Conservation (phyloP, 139 green algal species). For the Edaphochlamys debaryana region DNA sequence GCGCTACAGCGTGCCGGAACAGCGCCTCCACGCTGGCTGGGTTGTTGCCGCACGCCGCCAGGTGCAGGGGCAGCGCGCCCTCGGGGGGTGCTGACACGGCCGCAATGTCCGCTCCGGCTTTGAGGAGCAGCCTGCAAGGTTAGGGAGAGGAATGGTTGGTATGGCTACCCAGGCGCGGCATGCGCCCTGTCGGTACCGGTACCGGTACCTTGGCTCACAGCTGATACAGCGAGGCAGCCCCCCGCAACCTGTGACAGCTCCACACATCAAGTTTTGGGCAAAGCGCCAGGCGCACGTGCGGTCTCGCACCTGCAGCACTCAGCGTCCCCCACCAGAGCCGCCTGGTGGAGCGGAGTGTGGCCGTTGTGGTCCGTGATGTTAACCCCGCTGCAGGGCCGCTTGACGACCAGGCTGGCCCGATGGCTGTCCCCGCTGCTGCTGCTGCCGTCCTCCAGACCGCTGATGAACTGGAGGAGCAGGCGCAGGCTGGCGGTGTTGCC, state of each 20-base stretch:
- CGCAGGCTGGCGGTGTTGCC: conserved; percentile 2
- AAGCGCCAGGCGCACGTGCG: too few relatives aligned
- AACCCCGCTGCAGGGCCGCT: neutral
- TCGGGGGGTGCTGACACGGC: neutral
- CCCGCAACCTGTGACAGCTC: too few relatives aligned
- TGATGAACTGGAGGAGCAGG: conserved; percentile 5
- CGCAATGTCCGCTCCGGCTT: neutral
- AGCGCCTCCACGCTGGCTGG: conserved; percentile 2
- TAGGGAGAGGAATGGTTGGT: too few relatives aligned
- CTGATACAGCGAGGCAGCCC: too few relatives aligned
- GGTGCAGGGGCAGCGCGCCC: conserved; percentile 20
- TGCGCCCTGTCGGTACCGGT: too few relatives aligned
- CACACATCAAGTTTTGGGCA: too few relatives aligned
- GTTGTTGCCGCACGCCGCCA: conserved; percentile 26
- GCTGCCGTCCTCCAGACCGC: neutral
- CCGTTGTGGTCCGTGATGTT: neutral
- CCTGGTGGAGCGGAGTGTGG: neutral
- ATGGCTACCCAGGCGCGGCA: too few relatives aligned
- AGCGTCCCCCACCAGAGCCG: conserved; percentile 9
- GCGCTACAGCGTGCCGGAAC: neutral
- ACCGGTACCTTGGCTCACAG: too few relatives aligned
- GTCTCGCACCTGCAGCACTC: neutral
- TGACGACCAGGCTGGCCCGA: neutral
- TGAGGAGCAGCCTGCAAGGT: too few relatives aligned
- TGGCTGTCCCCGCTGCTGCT: neutral